These are phyloP conservation scores for Chaetomium tenue DNA, from an alignment of 495 filamentous ascomycete genomes.

Conservation along the genomic window DNA sequence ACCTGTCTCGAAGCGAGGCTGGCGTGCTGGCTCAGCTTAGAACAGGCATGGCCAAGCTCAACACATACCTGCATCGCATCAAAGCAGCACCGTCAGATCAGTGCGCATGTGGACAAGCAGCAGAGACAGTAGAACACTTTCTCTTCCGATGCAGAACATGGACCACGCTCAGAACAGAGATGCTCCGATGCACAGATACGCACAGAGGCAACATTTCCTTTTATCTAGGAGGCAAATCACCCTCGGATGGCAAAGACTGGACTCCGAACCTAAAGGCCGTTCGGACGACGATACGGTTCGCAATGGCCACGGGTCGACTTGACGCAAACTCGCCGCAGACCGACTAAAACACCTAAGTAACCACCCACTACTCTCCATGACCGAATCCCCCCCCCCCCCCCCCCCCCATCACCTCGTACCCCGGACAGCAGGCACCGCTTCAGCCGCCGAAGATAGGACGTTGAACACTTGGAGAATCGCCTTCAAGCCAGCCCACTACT, in stretches of 20 bases:
- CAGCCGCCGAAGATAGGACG: too few species aligned
- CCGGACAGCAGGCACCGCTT: too few species aligned
- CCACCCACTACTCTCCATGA: too few species aligned
- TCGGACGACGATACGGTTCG: too few species aligned
- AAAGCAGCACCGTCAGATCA: slow-evolving; percentile 1
- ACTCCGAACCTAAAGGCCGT: not conserved
- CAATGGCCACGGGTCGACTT: too few species aligned
- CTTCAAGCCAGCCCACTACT: too few species aligned
- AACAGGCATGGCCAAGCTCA: not conserved
- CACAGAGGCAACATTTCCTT: slow-evolving; percentile 1
- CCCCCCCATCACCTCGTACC: too few species aligned
- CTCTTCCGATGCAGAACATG: not conserved
- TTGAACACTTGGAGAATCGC: too few species aligned
- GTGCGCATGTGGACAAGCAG: not conserved
- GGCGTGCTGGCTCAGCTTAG: not conserved
- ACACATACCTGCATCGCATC: not conserved
- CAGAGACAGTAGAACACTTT: not conserved
- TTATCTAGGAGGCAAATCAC: not conserved
- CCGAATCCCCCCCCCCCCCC: too few species aligned
- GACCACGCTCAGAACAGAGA: not conserved
- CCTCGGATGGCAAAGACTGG: not conserved
- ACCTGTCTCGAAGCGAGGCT: not conserved
- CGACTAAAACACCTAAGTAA: too few species aligned
- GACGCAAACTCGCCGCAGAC: too few species aligned
- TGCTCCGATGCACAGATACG: not conserved